Conservation (phyloP, 352 stramenopile genomes). For the Globisporangium radiosum region DNA sequence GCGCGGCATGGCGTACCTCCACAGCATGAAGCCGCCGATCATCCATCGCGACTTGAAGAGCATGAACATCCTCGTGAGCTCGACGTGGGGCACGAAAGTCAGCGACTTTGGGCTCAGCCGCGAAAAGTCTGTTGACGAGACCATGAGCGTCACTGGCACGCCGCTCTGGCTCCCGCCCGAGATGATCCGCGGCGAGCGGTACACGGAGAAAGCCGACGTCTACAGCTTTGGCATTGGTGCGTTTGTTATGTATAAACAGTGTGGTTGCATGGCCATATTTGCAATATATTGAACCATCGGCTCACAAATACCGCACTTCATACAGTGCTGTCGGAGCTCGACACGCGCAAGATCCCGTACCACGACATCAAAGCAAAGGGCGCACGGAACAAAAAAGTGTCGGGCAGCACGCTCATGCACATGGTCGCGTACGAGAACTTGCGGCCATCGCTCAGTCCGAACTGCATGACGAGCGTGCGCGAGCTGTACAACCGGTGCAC, state of each 20-base stretch:
- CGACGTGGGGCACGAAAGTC: slow-evolving; percentile 90
- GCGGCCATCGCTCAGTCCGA: slow-evolving; percentile 73
- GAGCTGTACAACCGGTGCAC: slow-evolving; percentile 80
- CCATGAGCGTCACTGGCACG: slow-evolving; percentile 89
- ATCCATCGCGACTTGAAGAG: slow-evolving; percentile 98
- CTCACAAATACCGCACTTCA: too few species aligned
- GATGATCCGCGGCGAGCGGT: slow-evolving; percentile 86
- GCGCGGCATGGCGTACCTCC: slow-evolving; percentile 96
- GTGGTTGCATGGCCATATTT: not conserved
- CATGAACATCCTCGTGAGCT: slow-evolving; percentile 88
- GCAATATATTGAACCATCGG: too few species aligned
- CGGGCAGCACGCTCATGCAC: slow-evolving; percentile 82
- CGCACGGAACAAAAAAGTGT: slow-evolving; percentile 80
- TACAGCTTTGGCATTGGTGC: slow-evolving; percentile 86
- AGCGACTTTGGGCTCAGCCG: slow-evolving; percentile 97
- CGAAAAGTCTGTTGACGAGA: slow-evolving; percentile 93
- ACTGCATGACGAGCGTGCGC: slow-evolving; percentile 77
- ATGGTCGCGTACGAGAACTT: slow-evolving; percentile 88
- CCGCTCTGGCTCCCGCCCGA: slow-evolving; percentile 81
- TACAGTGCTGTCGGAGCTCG: slow-evolving; percentile 76
- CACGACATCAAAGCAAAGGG: slow-evolving; percentile 83
- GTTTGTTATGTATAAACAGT: slow-evolving; percentile 2
- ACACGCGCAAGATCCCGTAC: slow-evolving; percentile 85
- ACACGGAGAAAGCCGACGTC: slow-evolving; percentile 85
- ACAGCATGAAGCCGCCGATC: slow-evolving; percentile 96